Base-by-base conservation (phyloP, 2,329 filamentous ascomycete genomes). In the Sporothrix brunneoviolacea region DNA sequence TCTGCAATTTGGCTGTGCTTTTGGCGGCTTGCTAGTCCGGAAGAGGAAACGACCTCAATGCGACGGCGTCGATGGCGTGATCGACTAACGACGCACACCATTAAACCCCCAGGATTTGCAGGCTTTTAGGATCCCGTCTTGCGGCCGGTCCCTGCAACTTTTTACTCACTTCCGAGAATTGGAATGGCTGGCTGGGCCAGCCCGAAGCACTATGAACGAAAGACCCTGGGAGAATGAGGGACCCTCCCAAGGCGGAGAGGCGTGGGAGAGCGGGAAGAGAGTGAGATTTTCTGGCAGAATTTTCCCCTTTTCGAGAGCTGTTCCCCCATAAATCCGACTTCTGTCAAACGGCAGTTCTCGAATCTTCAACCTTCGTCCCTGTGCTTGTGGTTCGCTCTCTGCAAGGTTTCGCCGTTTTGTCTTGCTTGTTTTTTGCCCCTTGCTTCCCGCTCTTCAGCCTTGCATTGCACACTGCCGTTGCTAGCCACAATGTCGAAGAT, bases 401-500 rank as follows among this genome's bases (percentile, higher is more conserved):
- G n/a, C n/a, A n/a, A n/a, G n/a, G n/a, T 39, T 35, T 30, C 15
- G 27, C 22, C 32, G 28, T 32, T 18, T 41, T 35, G 27, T 47
- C n/a, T 32, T 15, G n/a, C 27, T 9, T 5, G 7, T 32, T 16
- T 18, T 18, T 41, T 10, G 10, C 22, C 24, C 33, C 35, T 38
- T 48, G 27, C 35, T 16, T 21, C 36, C 18, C 16, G 30, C 18
- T 45, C 27, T n/a, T 24, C 30, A 16, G 38, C 18, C 37, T 21
- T 39, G 37, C 18, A 8, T n/a, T 22, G 19, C 37, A 22, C 19
- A 40, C 39, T n/a, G n/a, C n/a, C n/a, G n/a, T n/a, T n/a, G n/a
- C n/a, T n/a, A n/a, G n/a, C n/a, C n/a, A 30, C 21, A 13, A 60
- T 67, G 60, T 59, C 60, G n/a, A 60, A 55, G 38, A 57, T 66